Base-by-base conservation (phyloP, 2,329 filamentous ascomycete species). In the Cryoendolithus antarcticus region DNA sequence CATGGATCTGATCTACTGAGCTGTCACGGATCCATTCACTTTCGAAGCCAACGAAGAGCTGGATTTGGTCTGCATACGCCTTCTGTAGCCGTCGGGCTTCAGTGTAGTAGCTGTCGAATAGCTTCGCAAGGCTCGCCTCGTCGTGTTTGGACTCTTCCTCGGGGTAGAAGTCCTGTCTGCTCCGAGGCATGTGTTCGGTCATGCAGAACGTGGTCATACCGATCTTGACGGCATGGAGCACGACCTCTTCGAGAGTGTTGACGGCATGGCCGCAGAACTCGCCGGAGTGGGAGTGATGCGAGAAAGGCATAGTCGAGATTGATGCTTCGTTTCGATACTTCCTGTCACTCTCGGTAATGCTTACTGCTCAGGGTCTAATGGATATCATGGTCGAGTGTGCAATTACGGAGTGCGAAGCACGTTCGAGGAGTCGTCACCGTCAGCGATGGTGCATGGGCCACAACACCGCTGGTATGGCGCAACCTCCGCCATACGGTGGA, bases 241-340 rank as follows among this genome's bases (percentile, higher is more conserved):
- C 69, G 35, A 96, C 75, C 48, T 86, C 79, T 60, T 96, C 89
- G 7, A 98, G 74, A 12, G 77, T 72, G 58, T 93, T 77, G 57
- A 81, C 77, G 37, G 91, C 91, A 66, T 98, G 91, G 7, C 80
- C 80, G 66, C 91, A 98, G 68, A 98, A 98, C 60, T 98, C 85
- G 47, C 91, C 91, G 30, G 91, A 96, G 65, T 98, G 91, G 56
- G 86, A 93, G 63, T 98, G 91, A 69, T 96, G 93, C 4, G 91
- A 93, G 66, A 93, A 94, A 2, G 89, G 88, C 91, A 96, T 96
- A 11, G n/a, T 32, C 30, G 15, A 19, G 15, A 19, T 19, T 19
- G 15, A 19, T 19, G 15, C 15, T 19, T 19, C 15, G 15, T 19
- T 19, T 19, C 15, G 15, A 19, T 19, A 19, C 15, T 19, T 19